Conservation (phyloP, 73 alveolate species). For the Paramecium biaurelia region DNA sequence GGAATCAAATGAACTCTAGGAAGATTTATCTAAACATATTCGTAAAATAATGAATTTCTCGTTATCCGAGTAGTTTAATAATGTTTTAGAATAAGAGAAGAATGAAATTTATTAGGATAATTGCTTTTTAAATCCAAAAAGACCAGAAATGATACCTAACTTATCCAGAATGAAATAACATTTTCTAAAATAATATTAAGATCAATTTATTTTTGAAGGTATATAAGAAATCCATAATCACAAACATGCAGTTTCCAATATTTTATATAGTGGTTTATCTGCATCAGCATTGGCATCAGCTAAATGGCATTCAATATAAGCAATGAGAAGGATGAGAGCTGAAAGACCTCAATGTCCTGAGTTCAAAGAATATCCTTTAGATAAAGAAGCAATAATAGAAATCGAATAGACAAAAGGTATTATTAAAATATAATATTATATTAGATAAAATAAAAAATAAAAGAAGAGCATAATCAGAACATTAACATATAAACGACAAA, state of each 20-base stretch:
- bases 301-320: not conserved
- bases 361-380: not conserved
- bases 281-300: conserved; percentile 26
- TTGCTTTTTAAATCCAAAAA: not conserved
- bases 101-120: not conserved
- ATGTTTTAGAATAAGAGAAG: not conserved
- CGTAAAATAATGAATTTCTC: not conserved
- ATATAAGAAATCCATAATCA: not conserved
- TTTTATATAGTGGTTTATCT: not conserved
- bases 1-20: not conserved
- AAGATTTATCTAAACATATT: not conserved
- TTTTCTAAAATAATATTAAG: not conserved
- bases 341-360: conserved; percentile 31
- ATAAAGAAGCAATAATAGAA: not conserved
- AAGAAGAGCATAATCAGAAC: not conserved
- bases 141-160: not conserved
- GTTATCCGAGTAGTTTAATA: not conserved
- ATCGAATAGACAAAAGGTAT: not conserved
- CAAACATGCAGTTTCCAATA: not conserved
- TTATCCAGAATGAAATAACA: not conserved
- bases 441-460: not conserved
- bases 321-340: conserved; percentile 9
- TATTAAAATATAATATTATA: not conserved
- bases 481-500: not conserved
- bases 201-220: not conserved